Base-by-base conservation (phyloP, 305 asterid species). In the Fraxinus floribunda region DNA sequence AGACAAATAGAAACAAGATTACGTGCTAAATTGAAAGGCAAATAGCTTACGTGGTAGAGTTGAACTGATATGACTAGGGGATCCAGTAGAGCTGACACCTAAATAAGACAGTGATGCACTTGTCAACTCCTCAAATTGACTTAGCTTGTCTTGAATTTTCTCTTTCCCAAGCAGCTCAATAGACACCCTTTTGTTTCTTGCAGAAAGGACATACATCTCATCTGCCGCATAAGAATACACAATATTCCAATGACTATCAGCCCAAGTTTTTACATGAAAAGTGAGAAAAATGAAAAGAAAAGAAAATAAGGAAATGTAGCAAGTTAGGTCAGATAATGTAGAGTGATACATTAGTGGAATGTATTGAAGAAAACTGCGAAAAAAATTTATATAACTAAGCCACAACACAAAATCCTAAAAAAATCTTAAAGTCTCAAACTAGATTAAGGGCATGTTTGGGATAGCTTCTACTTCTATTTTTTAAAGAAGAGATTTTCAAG, bases 121-220 rank as follows among this genome's bases (percentile, higher is more conserved):
- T 30, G 92, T 93, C 93, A 94, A 84, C 88, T 96, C 98, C 84
- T 94, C 98, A 78, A 94, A 90, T 76, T 91, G 92, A 86, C 98
- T 90, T 83, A 93, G 49, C 86, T 89, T 94, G 90, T 91, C 93
- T 88, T 96, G 97, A 49, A 94, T 87, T 85, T 93, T 85, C 60
- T 94, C 94, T 89, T 89, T 92, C 55, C 99, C 99, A 73, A 96
- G 90, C 32, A 96, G 92, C 92, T 96, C 89, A 62, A 96, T 86
- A 5, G 99, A 86, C 60, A 96, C 97, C 79, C 91, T 91, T 84
- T 91, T 92, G 87, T 94, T 94, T 78, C 91, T 91, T n/a, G 98
- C 90, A 76, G 99, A 96, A 74, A 96, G 94, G 89, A 96, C 98
- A 86, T 96, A 96, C 99, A 96, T 96, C 89, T 94, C 99, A 83